A percentile compares a stretch with the other conserved stretches of the same genome.
These are phyloP conservation scores for Spathaspora boniae DNA, from an alignment of 805 yeast genomes.

Conservation along the genomic window DNA sequence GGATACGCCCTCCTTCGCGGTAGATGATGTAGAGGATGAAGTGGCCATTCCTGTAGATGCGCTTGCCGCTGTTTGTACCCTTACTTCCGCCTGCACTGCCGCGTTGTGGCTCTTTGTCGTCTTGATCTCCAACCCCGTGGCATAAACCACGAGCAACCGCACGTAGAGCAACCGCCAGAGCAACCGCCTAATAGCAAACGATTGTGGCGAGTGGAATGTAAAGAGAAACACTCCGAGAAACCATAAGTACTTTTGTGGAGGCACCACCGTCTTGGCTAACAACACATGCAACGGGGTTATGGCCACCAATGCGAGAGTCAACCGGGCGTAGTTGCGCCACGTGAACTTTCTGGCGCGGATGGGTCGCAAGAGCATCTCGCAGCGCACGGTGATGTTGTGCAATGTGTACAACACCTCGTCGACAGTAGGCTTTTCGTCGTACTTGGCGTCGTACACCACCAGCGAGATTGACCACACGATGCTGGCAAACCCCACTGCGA, in stretches of 20 bases:
- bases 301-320: constrained; percentile 27
- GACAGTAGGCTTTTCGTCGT: constrained; percentile 47
- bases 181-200: constrained; percentile 40
- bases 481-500: constrained; percentile 35
- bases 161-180: constrained; percentile 49
- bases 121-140: constrained; percentile 40
- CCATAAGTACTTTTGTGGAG: constrained; percentile 33
- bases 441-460: constrained; percentile 38
- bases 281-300: constrained; percentile 44
- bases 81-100: constrained; percentile 10
- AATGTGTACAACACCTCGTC: constrained; percentile 50
- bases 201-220: constrained; percentile 48
- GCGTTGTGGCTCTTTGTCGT: constrained; percentile 10
- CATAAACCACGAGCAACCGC: constrained; percentile 31
- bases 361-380: constrained; percentile 40
- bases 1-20: constrained; percentile 16
- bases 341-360: constrained; percentile 26
- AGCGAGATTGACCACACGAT: constrained; percentile 45
- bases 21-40: too few relatives aligned
- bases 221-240: constrained; percentile 34
- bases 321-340: constrained; percentile 23
- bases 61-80: constrained; percentile 17
- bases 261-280: constrained; percentile 28
- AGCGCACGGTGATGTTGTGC: constrained; percentile 43
- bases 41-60: too few relatives aligned